phyloP scores from a whole-genome alignment of 495 filamentous ascomycete species.

The Letharia lupina region DNA sequence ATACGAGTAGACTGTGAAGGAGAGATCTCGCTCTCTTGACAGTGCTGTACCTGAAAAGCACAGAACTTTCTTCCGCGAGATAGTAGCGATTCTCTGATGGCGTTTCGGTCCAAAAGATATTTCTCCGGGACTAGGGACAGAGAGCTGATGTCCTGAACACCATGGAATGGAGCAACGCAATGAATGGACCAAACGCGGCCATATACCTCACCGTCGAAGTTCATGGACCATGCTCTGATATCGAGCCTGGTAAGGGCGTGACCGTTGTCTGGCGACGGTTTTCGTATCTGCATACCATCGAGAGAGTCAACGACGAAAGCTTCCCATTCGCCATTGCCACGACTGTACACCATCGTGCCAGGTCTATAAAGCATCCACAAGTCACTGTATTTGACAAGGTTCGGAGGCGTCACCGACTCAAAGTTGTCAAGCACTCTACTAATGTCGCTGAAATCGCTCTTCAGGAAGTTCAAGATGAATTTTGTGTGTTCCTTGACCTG shows the following conservation, averaged over 20 bases:
- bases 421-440: conserved; percentile 16
- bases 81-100: conserved; percentile 13
- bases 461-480: conserved; percentile 20
- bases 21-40: conserved; percentile 18
- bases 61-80: conserved; percentile 20
- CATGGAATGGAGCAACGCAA: conserved; percentile 43
- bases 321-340: conserved; percentile 23
- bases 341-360: conserved; percentile 20
- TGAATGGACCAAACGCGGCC: conserved; percentile 41
- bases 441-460: conserved; percentile 12
- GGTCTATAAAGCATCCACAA: conserved; percentile 24
- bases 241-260: conserved; percentile 16
- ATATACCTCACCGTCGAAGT: conserved; percentile 54
- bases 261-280: not conserved
- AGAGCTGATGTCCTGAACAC: conserved; percentile 47
- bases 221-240: conserved; percentile 38
- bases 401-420: conserved; percentile 15
- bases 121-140: conserved; percentile 30
- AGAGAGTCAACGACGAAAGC: conserved; percentile 25
- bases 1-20: conserved; percentile 16
- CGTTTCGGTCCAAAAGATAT: conserved; percentile 13
- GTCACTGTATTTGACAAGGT: conserved; percentile 17
- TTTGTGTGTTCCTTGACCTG: conserved; percentile 15
- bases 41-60: conserved; percentile 20
- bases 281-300: conserved; percentile 15